Evolutionary conservation across 768 basidiomycete species (phyloP).

Genomic region (Naganishia friedmannii): DNA sequence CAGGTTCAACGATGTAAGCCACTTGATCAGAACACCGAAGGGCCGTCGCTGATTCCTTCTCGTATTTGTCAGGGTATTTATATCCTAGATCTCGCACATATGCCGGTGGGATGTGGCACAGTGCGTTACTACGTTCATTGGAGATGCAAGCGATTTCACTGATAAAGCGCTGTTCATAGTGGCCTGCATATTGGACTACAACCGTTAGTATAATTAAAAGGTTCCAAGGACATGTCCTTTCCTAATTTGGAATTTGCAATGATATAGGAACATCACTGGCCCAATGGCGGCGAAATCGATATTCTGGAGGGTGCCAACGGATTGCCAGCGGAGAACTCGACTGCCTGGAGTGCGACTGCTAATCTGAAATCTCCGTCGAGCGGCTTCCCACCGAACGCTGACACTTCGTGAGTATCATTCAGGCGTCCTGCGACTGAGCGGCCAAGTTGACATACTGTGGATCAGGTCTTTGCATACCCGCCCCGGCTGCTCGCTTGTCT

Average conservation of each 20-base stretch:
- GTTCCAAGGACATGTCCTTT: background rate
- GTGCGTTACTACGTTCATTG: slow-evolving; percentile 34
- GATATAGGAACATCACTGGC: slow-evolving; percentile 39
- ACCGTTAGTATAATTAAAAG: slow-evolving; percentile 26
- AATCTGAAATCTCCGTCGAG: slow-evolving; percentile 21
- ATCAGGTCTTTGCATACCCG: slow-evolving; percentile 44
- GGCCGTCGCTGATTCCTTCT: slow-evolving; percentile 4
- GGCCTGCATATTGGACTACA: slow-evolving; percentile 52
- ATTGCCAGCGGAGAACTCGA: slow-evolving; percentile 36
- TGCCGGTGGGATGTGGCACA: slow-evolving; percentile 51
- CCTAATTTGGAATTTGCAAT: background rate
- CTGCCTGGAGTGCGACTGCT: slow-evolving; percentile 42
- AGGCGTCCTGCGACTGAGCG: background rate
- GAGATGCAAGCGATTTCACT: background rate
- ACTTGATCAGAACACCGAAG: slow-evolving; percentile 8
- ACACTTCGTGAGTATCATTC: slow-evolving; percentile 9
- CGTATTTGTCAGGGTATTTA: slow-evolving; percentile 36
- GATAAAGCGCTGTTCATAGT: slow-evolving; percentile 31
- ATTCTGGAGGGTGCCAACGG: slow-evolving; percentile 51
- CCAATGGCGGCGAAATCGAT: slow-evolving; percentile 50
- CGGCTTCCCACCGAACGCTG: slow-evolving; percentile 17
- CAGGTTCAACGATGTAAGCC: slow-evolving; percentile 41
- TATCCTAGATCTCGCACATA: slow-evolving; percentile 49
- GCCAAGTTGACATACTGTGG: background rate
- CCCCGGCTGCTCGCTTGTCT: slow-evolving; percentile 25